These are phyloP conservation scores for Aphanomyces euteiches DNA, from an alignment of 352 stramenopile genomes.

Conservation along the genomic window DNA sequence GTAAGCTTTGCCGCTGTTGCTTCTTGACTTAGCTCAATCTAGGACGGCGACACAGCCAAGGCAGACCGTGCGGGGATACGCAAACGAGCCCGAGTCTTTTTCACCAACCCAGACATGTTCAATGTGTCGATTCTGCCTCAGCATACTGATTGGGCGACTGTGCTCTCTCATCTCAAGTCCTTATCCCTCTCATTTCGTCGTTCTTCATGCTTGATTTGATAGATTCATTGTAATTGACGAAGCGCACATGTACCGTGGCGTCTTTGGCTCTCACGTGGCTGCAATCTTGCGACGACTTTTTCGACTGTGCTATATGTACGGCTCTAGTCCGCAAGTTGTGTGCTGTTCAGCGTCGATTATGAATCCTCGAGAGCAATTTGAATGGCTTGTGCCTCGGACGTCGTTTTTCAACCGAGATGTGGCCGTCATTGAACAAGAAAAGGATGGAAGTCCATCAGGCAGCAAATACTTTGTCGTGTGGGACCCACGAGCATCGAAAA, in stretches of 20 bases:
- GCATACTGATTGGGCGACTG: constrained; percentile 84
- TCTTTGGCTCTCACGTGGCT: constrained; percentile 81
- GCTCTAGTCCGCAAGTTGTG: constrained; percentile 85
- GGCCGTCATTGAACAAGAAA: constrained; percentile 63
- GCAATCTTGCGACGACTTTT: constrained; percentile 88
- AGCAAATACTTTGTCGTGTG: constrained; percentile 94
- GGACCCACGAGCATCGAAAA: constrained; percentile 73
- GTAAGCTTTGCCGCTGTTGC: constrained; percentile 36
- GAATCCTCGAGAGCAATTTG: constrained; percentile 91
- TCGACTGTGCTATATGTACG: constrained; percentile 81
- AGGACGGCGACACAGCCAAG: constrained; percentile 95
- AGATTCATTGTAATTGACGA: constrained; percentile 79
- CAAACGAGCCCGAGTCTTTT: constrained; percentile 87
- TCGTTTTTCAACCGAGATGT: constrained; percentile 38
- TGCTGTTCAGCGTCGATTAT: constrained; percentile 95
- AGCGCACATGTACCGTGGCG: constrained; percentile 93
- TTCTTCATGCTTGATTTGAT: constrained; percentile 8
- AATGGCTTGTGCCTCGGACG: constrained; percentile 77
- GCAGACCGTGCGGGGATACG: constrained; percentile 81
- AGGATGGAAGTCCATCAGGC: constrained; percentile 86
- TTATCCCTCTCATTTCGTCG: not conserved
- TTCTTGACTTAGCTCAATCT: constrained; percentile 1
- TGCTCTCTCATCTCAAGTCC: constrained; percentile 89
- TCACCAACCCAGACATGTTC: constrained; percentile 99
- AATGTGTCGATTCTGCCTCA: constrained; percentile 94